phyloP scores from a whole-genome alignment of 2,329 filamentous ascomycete species.

The Cladosporium sp. region DNA sequence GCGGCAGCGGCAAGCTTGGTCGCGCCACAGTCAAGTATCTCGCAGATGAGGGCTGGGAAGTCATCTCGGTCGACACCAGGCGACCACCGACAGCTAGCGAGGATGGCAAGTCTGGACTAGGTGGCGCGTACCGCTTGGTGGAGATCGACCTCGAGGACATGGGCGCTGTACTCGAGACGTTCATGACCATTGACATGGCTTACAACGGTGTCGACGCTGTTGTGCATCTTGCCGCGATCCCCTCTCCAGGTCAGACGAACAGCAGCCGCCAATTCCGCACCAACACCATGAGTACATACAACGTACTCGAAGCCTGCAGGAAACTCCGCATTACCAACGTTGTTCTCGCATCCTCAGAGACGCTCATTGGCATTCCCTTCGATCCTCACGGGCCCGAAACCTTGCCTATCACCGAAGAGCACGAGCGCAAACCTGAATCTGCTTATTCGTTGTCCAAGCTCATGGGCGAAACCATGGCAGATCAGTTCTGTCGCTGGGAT shows the following conservation, averaged over 20 bases:
- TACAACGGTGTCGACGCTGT: slow-evolving; percentile 22
- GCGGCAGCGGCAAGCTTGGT: slow-evolving; percentile 23
- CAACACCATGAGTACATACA: slow-evolving; percentile 24
- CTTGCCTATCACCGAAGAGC: slow-evolving; percentile 22
- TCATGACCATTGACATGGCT: slow-evolving; percentile 22
- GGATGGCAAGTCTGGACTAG: slow-evolving; percentile 22
- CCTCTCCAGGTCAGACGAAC: slow-evolving; percentile 22
- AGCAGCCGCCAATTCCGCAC: slow-evolving; percentile 22
- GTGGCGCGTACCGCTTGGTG: slow-evolving; percentile 21
- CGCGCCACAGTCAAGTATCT: slow-evolving; percentile 22
- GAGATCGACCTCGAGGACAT: slow-evolving; percentile 24
- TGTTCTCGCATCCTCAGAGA: slow-evolving; percentile 23
- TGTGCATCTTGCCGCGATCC: slow-evolving; percentile 23
- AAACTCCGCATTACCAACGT: slow-evolving; percentile 23
- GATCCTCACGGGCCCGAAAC: slow-evolving; percentile 19
- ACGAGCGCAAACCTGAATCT: slow-evolving; percentile 20
- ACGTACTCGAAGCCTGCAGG: slow-evolving; percentile 23
- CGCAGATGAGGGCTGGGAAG: slow-evolving; percentile 23
- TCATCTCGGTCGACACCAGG: slow-evolving; percentile 22
- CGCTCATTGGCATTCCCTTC: slow-evolving; percentile 24
- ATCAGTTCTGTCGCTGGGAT: slow-evolving; percentile 22
- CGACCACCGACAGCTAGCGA: slow-evolving; percentile 21
- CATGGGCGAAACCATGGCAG: slow-evolving; percentile 22
- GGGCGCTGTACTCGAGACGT: slow-evolving; percentile 22
- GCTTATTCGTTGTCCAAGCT: slow-evolving; percentile 22